A percentile compares a stretch with the other conserved stretches of the same genome.
Conservation (phyloP, 352 stramenopile genomes). For the Globisporangium abappressorium region DNA sequence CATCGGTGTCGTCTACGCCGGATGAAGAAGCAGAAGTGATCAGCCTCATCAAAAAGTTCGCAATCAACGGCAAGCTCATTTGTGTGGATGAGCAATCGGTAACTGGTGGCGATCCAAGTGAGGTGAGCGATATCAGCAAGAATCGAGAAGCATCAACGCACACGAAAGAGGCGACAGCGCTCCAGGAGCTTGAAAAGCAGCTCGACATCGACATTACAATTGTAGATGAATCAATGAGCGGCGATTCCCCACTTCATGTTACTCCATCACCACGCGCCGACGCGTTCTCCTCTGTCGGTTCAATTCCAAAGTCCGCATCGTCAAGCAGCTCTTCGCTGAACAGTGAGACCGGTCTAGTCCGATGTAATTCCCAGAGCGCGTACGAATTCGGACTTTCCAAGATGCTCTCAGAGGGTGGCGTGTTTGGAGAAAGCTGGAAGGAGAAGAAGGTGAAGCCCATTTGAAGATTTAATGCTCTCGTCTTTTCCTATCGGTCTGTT, state of each 20-base stretch:
- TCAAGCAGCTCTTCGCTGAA: constrained; percentile 15
- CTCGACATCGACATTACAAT: constrained; percentile 7
- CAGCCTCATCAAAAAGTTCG: constrained; percentile 49
- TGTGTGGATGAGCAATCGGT: constrained; percentile 31
- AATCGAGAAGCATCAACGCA: background rate
- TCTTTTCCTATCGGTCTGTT: no score
- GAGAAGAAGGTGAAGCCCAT: constrained; percentile 78
- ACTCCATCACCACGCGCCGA: background rate
- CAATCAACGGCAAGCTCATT: constrained; percentile 63
- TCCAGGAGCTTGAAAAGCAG: constrained; percentile 13
- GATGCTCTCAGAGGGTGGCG: constrained; percentile 46
- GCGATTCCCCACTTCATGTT: background rate
- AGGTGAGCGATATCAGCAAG: background rate
- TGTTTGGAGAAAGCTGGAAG: constrained; percentile 94
- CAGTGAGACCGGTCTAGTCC: constrained; percentile 40
- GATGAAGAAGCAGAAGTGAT: constrained; percentile 49
- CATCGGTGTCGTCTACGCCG: constrained; percentile 23
- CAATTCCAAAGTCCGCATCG: background rate
- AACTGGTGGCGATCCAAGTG: background rate
- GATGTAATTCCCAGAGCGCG: constrained; percentile 49
- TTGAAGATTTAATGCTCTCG: no score
- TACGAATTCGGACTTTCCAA: constrained; percentile 72
- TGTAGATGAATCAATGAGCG: background rate
- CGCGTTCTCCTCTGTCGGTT: constrained; percentile 3
- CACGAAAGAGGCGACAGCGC: background rate